These are phyloP conservation scores for Aspergillus aculeatinus DNA, from an alignment of 2,329 filamentous ascomycete species.

Conservation along the genomic window DNA sequence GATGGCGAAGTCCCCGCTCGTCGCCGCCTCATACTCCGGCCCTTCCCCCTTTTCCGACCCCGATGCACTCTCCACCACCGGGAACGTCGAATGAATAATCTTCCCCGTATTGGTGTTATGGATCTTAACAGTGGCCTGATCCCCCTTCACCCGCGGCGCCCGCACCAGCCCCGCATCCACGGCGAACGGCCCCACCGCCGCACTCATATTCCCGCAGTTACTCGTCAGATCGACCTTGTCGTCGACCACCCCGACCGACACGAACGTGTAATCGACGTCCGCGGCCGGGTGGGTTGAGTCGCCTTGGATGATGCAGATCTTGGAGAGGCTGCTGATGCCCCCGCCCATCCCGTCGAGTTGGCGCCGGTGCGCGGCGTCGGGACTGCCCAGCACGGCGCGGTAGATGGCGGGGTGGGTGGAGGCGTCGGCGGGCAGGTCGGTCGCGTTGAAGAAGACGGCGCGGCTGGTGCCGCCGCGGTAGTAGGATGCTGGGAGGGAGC, in stretches of 20 bases:
- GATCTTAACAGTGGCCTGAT: conserved; percentile 51
- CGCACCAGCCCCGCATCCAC: conserved; percentile 49
- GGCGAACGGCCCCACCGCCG: conserved; percentile 65
- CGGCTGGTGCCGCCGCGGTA: conserved; percentile 70
- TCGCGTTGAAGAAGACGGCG: conserved; percentile 59
- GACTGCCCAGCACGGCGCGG: conserved; percentile 61
- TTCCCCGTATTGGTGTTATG: conserved; percentile 72
- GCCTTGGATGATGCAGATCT: conserved; percentile 64
- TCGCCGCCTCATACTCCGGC: conserved; percentile 47
- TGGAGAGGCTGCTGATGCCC: conserved; percentile 67
- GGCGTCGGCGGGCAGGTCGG: conserved; percentile 52
- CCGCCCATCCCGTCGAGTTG: conserved; percentile 73
- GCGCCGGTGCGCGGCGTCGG: conserved; percentile 62
- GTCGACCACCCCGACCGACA: conserved; percentile 65
- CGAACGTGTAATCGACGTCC: conserved; percentile 71
- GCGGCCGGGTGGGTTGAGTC: conserved; percentile 49
- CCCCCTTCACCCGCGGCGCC: too few relatives aligned
- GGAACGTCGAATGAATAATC: conserved; percentile 59
- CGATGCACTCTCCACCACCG: conserved; percentile 34
- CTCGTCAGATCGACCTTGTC: conserved; percentile 63
- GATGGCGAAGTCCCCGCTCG: conserved; percentile 58
- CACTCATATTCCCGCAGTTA: conserved; percentile 75
- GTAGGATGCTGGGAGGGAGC: conserved; percentile 54
- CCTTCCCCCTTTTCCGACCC: too few relatives aligned
- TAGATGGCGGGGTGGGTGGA: conserved; percentile 55